These are phyloP conservation scores for Phtheirospermum japonicum DNA, from an alignment of 257 asterid genomes.

Conservation along the genomic window DNA sequence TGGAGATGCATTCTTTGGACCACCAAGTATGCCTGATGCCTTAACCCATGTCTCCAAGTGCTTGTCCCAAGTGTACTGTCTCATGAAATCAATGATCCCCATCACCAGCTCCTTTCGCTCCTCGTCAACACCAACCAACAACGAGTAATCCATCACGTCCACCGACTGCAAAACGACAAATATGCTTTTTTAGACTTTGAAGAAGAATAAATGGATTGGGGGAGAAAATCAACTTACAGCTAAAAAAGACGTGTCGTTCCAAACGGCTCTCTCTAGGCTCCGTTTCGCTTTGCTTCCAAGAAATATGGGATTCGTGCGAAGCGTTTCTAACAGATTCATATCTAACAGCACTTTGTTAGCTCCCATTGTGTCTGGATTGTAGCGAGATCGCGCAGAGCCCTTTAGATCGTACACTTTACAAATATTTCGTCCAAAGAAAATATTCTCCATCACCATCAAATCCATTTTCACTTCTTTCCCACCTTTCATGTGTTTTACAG, in stretches of 20 bases:
- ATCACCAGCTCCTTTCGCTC: constrained; percentile 78
- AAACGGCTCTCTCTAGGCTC: constrained; percentile 83
- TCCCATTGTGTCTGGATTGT: constrained; percentile 73
- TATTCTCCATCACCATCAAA: constrained; percentile 97
- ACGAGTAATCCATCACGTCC: constrained; percentile 94
- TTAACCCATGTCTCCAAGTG: constrained; percentile 97
- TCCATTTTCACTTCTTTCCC: constrained; percentile 93
- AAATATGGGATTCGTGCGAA: constrained; percentile 80
- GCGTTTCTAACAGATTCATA: constrained; percentile 76
- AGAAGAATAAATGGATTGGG: background rate
- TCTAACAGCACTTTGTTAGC: constrained; percentile 78
- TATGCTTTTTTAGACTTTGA: too few species aligned
- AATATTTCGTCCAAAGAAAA: constrained; percentile 66
- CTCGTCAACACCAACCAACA: constrained; percentile 91
- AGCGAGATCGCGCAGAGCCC: constrained; percentile 80
- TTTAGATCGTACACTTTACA: constrained; percentile 82
- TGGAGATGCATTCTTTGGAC: constrained; percentile 88
- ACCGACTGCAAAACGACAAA: constrained; percentile 77
- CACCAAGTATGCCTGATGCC: constrained; percentile 90
- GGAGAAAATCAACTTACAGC: constrained; percentile 51
- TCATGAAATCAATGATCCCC: constrained; percentile 93
- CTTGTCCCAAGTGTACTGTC: constrained; percentile 99
- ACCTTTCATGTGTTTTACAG: constrained; percentile 57
- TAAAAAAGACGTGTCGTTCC: constrained; percentile 92
- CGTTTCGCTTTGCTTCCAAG: constrained; percentile 89